Percentiles rank a stretch among this genome's conserved stretches.
These are phyloP conservation scores for Puya raimondii DNA, from an alignment of 176 grass and related monocot genomes.

Conservation along the genomic window DNA sequence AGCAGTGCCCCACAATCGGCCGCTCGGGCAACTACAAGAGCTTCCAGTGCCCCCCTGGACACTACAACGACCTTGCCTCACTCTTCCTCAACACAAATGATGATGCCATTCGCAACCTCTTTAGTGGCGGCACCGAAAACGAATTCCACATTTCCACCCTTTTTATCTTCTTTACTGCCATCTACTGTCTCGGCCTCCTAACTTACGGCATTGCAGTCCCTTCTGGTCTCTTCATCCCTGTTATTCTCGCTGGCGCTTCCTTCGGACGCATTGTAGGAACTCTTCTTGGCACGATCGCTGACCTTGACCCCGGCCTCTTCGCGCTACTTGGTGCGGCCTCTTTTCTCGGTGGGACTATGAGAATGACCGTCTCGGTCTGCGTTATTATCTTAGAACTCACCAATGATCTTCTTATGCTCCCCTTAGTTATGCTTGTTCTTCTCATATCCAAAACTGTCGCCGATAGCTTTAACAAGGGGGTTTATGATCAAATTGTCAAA, in stretches of 20 bases:
- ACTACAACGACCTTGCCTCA: slow-evolving; percentile 90
- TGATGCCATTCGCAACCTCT: slow-evolving; percentile 87
- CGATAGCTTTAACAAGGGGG: slow-evolving; percentile 77
- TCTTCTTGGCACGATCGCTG: slow-evolving; percentile 51
- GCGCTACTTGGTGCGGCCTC: slow-evolving; percentile 79
- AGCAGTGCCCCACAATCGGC: slow-evolving; percentile 71
- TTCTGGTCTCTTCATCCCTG: slow-evolving; percentile 91
- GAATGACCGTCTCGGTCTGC: slow-evolving; percentile 88
- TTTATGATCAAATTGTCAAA: slow-evolving; percentile 80
- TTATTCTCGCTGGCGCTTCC: slow-evolving; percentile 74
- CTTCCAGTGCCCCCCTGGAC: slow-evolving; percentile 69
- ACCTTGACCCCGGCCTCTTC: slow-evolving; percentile 72
- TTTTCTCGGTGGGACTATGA: slow-evolving; percentile 90
- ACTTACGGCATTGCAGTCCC: slow-evolving; percentile 87
- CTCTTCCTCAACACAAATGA: slow-evolving; percentile 97
- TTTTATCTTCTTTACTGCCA: slow-evolving; percentile 60
- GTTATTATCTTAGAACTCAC: slow-evolving; percentile 95
- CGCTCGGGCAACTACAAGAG: slow-evolving; percentile 87
- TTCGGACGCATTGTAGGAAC: slow-evolving; percentile 74
- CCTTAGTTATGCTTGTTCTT: slow-evolving; percentile 89
- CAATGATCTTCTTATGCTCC: slow-evolving; percentile 82
- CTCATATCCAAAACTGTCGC: slow-evolving; percentile 88
- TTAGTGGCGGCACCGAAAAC: slow-evolving; percentile 57
- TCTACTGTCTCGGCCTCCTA: slow-evolving; percentile 71
- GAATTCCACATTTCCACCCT: slow-evolving; percentile 71